phyloP scores from a whole-genome alignment of 768 basidiomycete genomes.

The Nidularia pulvinata region DNA sequence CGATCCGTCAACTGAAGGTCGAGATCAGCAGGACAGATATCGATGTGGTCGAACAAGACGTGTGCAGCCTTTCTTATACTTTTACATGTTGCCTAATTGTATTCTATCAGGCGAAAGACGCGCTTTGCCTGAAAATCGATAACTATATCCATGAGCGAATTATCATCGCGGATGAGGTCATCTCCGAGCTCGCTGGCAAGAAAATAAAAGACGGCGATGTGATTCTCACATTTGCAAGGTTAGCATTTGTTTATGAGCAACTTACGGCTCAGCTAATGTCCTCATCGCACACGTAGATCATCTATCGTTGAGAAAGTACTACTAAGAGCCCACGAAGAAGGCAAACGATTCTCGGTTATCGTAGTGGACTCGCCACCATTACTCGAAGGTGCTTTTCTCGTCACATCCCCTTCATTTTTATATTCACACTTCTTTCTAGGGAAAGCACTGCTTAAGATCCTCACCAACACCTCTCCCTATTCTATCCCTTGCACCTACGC shows the following conservation, averaged over 20 bases:
- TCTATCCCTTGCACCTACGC: slow-evolving; percentile 89
- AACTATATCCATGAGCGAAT: slow-evolving; percentile 95
- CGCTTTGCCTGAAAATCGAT: slow-evolving; percentile 83
- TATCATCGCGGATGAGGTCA: slow-evolving; percentile 90
- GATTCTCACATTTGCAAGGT: slow-evolving; percentile 94
- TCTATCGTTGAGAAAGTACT: slow-evolving; percentile 93
- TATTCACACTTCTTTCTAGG: slow-evolving; percentile 40
- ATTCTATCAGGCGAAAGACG: slow-evolving; percentile 76
- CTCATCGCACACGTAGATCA: slow-evolving; percentile 51
- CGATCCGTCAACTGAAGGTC: slow-evolving; percentile 91
- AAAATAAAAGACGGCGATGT: slow-evolving; percentile 97
- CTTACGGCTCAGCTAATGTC: neutral
- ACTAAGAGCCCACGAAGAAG: slow-evolving; percentile 70
- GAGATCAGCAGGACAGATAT: slow-evolving; percentile 93
- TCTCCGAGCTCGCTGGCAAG: slow-evolving; percentile 82
- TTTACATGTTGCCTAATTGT: slow-evolving; percentile 3
- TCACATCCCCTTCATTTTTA: slow-evolving; percentile 2
- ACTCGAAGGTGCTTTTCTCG: slow-evolving; percentile 65
- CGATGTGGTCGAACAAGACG: slow-evolving; percentile 95
- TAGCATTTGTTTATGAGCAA: slow-evolving; percentile 8
- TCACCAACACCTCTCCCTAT: slow-evolving; percentile 50
- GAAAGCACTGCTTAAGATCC: slow-evolving; percentile 70
- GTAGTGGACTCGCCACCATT: slow-evolving; percentile 96
- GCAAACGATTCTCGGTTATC: slow-evolving; percentile 85
- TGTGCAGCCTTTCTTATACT: slow-evolving; percentile 25